These are phyloP conservation scores for Raphanus raphanistrum DNA, from an alignment of 345 rosid genomes.

Conservation along the genomic window DNA sequence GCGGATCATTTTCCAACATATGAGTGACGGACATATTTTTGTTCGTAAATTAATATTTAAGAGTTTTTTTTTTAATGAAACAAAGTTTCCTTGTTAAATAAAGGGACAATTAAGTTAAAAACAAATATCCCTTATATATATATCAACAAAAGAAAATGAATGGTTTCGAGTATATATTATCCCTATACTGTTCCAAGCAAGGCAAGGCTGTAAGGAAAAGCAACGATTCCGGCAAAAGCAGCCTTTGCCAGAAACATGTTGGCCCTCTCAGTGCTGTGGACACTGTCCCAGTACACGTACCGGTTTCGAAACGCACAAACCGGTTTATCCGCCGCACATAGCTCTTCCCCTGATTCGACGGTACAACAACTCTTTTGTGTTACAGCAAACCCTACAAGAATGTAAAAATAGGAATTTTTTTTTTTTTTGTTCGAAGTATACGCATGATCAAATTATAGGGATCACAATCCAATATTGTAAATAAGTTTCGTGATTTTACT, in stretches of 20 bases:
- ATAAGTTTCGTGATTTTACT: background rate
- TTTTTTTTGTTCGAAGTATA: background rate
- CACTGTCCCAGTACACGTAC: conserved; percentile 40
- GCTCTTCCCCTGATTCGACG: conserved; percentile 26
- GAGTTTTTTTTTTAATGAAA: background rate
- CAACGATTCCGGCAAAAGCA: conserved; percentile 22
- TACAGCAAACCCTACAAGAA: conserved; percentile 23
- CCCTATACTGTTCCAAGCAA: conserved; percentile 4
- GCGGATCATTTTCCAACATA: background rate
- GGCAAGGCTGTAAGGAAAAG: conserved; percentile 27
- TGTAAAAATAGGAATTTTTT: background rate
- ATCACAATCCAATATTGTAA: background rate
- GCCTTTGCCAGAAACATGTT: conserved; percentile 10
- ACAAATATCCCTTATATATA: background rate
- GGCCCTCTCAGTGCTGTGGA: conserved; percentile 38
- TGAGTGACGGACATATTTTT: background rate
- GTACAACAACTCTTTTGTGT: conserved; percentile 33
- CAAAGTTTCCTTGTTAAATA: background rate
- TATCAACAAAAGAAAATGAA: background rate
- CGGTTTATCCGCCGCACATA: conserved; percentile 24
- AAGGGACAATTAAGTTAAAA: background rate
- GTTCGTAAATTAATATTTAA: background rate
- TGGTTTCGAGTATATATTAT: background rate
- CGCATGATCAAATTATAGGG: background rate
- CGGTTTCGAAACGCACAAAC: conserved; percentile 23